Evolutionary conservation across 768 basidiomycete genomes (phyloP), one percentile per base, ranked within the genome.

Genomic region (Boletus reticuloceps): DNA sequence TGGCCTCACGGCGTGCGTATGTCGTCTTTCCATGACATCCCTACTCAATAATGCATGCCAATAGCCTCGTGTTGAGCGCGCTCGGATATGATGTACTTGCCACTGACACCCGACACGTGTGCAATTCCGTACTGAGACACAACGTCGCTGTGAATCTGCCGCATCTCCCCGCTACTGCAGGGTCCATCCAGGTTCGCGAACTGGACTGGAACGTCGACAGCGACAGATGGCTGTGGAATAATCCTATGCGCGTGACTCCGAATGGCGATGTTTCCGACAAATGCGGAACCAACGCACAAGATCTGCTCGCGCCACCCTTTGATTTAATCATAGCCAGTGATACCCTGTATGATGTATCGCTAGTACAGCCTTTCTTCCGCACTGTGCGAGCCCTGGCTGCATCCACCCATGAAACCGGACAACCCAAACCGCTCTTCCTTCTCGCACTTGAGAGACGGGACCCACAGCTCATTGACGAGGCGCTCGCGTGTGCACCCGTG

Each of bases 271-370:
- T 58, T 16, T 50, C 58, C 42, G 58, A 36, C 13, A 14, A 63
- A n/a, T 4, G 47, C 41, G 54, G 57, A 61, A n/a, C 57, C 63
- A 22, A 51, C 32, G 48, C 55, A 61, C 57, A 53, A 17, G 46
- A 59, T 37, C 41, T 62, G 41, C 74, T 83, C 14, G 60, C 61
- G 17, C 81, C 85, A 9, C 85, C 84, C 1, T 89, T 87, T 74
- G 85, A 91, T 70, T 76, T 93, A 61, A 85, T 97, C 59, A 69
- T 89, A 50, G 83, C 91, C 12, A 86, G 93, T 50, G 94, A 96
- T 70, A 95, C 94, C 0, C 73, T 94, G 38, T 95, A 94, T 69
- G 67, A 76, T 27, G 63, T 76, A 3, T 72, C 79, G 5, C 84
- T 94, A 44, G 70, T 86, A 34, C 65, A 76, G 16, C 92, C 90